phyloP scores from a whole-genome alignment of 306 rosid genomes.

The Fragaria ananassa region DNA sequence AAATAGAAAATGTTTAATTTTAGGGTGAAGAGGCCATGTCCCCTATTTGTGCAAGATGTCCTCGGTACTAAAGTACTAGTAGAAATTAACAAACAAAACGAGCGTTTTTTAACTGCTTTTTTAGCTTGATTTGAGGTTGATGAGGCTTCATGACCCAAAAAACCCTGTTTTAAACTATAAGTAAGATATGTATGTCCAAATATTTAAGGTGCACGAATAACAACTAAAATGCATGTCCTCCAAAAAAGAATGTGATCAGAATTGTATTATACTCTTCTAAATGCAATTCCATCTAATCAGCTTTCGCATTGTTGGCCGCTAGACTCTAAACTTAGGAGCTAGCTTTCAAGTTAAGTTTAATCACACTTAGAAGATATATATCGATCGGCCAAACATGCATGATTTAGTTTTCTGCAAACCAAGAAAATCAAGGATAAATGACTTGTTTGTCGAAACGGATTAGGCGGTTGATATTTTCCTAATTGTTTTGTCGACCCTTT shows the following conservation, averaged over 20 bases:
- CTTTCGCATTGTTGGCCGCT: not conserved
- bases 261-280: not conserved
- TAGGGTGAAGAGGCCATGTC: no score
- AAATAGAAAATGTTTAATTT: no score
- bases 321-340: slow-evolving; percentile 7
- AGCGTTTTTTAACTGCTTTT: not conserved
- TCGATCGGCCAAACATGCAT: no score
- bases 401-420: no score
- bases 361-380: not conserved
- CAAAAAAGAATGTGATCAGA: not conserved
- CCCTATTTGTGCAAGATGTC: no score
- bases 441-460: not conserved
- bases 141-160: not conserved
- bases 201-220: not conserved
- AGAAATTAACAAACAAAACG: no score
- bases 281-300: not conserved
- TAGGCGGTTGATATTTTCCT: not conserved
- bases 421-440: not conserved
- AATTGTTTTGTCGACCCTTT: slow-evolving; percentile 1
- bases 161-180: no score
- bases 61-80: no score
- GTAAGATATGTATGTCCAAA: not conserved
- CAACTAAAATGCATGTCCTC: not conserved
- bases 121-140: not conserved
- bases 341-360: not conserved